A percentile compares a stretch with the other conserved stretches of the same genome.
phyloP scores from a whole-genome alignment of 2,329 filamentous ascomycete species.

The Scedosporium dehoogii region DNA sequence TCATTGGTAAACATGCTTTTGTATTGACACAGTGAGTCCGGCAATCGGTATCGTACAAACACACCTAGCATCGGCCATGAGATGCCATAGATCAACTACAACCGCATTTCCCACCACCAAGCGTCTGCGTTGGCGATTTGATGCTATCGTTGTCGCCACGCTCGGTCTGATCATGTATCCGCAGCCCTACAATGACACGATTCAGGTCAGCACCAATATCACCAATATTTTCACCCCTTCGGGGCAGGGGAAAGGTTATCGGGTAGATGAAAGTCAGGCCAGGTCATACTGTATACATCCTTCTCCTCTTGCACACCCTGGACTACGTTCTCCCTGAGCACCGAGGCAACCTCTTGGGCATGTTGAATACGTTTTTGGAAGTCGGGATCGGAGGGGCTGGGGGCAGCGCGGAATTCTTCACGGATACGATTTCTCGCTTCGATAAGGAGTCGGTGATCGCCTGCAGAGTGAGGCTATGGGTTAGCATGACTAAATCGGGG shows the following conservation, averaged over 20 bases:
- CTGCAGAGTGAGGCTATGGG: constrained; percentile 30
- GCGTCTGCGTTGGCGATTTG: constrained; percentile 32
- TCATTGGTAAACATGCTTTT: background rate
- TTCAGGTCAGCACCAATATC: constrained; percentile 2
- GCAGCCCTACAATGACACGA: constrained; percentile 48
- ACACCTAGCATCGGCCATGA: background rate
- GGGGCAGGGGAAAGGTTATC: constrained; percentile 11
- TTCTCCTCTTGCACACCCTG: constrained; percentile 54
- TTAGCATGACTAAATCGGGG: constrained; percentile 7
- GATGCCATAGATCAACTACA: constrained; percentile 5
- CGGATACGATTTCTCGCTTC: constrained; percentile 68
- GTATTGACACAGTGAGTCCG: background rate
- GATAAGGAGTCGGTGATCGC: constrained; percentile 56
- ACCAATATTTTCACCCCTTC: background rate
- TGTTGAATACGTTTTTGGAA: constrained; percentile 59
- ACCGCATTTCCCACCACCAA: constrained; percentile 7
- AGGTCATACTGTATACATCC: constrained; percentile 48
- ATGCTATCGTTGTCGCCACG: constrained; percentile 88
- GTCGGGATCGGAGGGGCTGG: constrained; percentile 48
- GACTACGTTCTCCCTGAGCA: constrained; percentile 77
- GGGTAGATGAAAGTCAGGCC: constrained; percentile 15
- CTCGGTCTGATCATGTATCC: constrained; percentile 87
- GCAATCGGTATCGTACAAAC: background rate
- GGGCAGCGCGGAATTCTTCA: constrained; percentile 55
- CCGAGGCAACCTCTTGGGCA: constrained; percentile 71